Evolutionary conservation across 2,329 filamentous ascomycete genomes (phyloP), one percentile per base, ranked within the genome.

Genomic region (Epichloe elymi): DNA sequence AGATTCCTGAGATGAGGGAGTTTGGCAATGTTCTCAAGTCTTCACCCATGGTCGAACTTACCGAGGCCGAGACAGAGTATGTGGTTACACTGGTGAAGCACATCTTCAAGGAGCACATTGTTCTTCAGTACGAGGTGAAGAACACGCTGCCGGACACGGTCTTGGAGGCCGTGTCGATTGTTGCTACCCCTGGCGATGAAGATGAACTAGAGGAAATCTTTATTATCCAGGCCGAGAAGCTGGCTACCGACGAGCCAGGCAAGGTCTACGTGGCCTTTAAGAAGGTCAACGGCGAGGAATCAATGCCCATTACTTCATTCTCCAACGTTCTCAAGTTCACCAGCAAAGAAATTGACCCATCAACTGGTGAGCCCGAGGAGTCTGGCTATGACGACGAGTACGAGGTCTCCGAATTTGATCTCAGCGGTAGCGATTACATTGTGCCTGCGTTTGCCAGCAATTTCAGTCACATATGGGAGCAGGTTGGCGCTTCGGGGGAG

Each of bases 301-400:
- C 84, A n/a, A 84, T 94, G 66, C 83, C 89, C 4, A 75, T 86
- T 20, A 82, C 85, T 49, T 86, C 81, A 41, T 95, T 98, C 69
- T 88, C 87, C 58, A 98, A 97, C 69, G 74, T 88, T 39, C 84
- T 98, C 64, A 96, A 93, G 70, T 98, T 98, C 67, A 96, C 89
- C 17, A 93, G 85, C 74, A 97, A 96, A 72, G 93, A 98, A 70
- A 93, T 98, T 58, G 93, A 98, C 61, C 93, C 93, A 5, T 86
- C 86, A 26, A 95, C 88, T n/a, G 81, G 82, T 57, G 89, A 96
- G 69, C 87, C 91, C 0, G 93, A 98, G 67, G 89, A 95, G 15
- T 78, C 73, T 45, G 93, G 93, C 44, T 97, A 97, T 67, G 91
- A 97, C 49, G 93, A 98, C 63, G 93, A 98, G 71, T 98, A 98